Evolutionary conservation across 108 stramenopile genomes (phyloP), one percentile per base, ranked within the genome.

Genomic region (Pseudonitzschia multiseries): DNA sequence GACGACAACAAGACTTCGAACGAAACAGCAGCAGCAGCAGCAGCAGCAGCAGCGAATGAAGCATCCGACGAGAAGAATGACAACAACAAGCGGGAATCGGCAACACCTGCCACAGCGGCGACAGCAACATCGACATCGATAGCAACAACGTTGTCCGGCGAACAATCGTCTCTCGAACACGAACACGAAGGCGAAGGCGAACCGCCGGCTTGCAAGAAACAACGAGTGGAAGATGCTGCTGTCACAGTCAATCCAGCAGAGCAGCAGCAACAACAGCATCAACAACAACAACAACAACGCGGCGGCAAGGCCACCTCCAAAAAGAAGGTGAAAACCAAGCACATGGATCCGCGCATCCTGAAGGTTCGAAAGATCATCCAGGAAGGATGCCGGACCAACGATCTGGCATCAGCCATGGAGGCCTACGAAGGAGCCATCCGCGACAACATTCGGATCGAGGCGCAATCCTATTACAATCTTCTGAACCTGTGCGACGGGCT

Each of bases 401-500:
- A 95, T 79, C 54, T 95, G 21, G 27, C 28, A 12, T 48, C 52
- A 4, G 94, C 91, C 5, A 84, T 95, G n/a, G 27, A 70, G 46
- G 70, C 76, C 0, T 90, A 86, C 40, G 69, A 83, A 21, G 54
- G 71, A 24, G 87, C 88, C 9, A 13, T 85, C 22, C 13, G 26
- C 8, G 71, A 87, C 8, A 40, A 56, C 9, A 77, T 88, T 12
- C 64, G 62, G 28, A 33, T 95, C 22, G 94, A 95, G 64, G 75
- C 91, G 4, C 89, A 95, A 64, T 75, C 82, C 8, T 89, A 87
- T 76, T 95, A 93, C 74, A 91, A 90, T 77, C 54, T 95, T 13
- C 53, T 95, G 48, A 91, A 85, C 81, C 68, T 95, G 40, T 95
- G 94, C 72, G 94, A 87, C 68, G 91, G 93, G 59, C 78, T 84